A percentile compares a stretch with the other conserved stretches of the same genome.
Conservation (phyloP, 192 early-diverging fungal species). For the Jimgerdemannia lactiflua region DNA sequence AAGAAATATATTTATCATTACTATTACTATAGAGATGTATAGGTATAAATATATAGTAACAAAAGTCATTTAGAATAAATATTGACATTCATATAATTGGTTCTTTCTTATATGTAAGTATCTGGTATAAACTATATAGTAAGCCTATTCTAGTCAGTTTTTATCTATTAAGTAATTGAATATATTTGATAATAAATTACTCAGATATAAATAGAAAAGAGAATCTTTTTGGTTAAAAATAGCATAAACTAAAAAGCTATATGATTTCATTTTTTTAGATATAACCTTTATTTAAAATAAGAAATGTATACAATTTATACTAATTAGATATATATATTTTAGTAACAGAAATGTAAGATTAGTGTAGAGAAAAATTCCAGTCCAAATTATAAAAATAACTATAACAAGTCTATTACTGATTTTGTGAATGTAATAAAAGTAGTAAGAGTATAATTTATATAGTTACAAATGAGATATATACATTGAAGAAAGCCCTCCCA, state of each 20-base stretch:
- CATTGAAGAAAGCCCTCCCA: slow-evolving; percentile 4
- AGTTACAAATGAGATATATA: background rate
- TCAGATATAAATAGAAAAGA: slow-evolving; percentile 11
- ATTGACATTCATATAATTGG: slow-evolving; percentile 14
- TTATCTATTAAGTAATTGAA: background rate
- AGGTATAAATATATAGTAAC: background rate
- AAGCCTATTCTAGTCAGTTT: background rate
- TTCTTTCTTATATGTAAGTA: slow-evolving; percentile 1
- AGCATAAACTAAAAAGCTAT: slow-evolving; percentile 4
- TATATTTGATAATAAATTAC: slow-evolving; percentile 13
- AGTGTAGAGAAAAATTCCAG: no score
- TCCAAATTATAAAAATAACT: no score
- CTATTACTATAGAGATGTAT: slow-evolving; percentile 13
- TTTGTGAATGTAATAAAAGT: no score
- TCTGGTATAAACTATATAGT: background rate
- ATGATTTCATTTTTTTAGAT: slow-evolving; percentile 15
- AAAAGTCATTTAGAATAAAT: slow-evolving; percentile 10
- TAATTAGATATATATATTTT: slow-evolving; percentile 1
- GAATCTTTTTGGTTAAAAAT: background rate
- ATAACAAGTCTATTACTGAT: no score
- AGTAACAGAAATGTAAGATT: no score
- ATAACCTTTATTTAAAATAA: slow-evolving; percentile 7
- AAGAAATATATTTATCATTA: no score
- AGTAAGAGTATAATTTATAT: background rate
- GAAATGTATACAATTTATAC: background rate